Evolutionary conservation across 352 stramenopile genomes (phyloP).

Genomic region (Achlya hypogyna): DNA sequence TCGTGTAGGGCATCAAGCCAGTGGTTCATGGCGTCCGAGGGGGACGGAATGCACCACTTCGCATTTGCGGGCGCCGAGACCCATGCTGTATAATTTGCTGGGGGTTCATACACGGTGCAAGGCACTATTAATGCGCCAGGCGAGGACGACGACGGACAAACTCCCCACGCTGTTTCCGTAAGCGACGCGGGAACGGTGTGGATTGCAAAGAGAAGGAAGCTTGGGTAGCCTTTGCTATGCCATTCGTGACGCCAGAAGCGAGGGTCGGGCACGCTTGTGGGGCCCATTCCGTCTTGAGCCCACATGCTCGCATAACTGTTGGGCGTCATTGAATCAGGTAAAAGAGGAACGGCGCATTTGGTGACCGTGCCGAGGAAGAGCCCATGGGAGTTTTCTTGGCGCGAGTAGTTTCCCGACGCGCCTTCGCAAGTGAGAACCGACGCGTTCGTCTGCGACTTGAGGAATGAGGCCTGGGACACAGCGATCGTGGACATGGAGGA

Average conservation of each 20-base stretch:
- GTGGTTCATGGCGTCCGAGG: not conserved
- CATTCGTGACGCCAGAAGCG: not conserved
- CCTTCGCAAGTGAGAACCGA: not conserved
- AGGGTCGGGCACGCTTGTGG: not conserved
- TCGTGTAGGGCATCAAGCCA: conserved; percentile 3
- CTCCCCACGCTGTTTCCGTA: not conserved
- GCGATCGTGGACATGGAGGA: conserved; percentile 4
- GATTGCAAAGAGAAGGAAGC: conserved; percentile 7
- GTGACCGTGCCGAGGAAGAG: not conserved
- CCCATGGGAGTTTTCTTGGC: conserved; percentile 1
- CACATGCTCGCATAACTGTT: conserved; percentile 18
- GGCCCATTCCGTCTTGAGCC: conserved; percentile 6
- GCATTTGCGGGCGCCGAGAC: not conserved
- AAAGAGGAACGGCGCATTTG: conserved; percentile 3
- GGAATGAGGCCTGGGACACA: not conserved
- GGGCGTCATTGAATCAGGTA: not conserved
- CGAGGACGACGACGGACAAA: not conserved
- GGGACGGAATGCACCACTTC: not conserved
- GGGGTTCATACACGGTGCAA: not conserved
- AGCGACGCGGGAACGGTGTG: conserved; percentile 7
- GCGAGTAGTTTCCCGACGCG: not conserved
- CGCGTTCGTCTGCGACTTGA: not conserved
- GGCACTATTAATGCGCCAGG: conserved; percentile 9
- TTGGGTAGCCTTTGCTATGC: not conserved
- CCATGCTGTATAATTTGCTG: not conserved